Evolutionary conservation across 169 alveolate genomes (phyloP), one percentile per base, ranked within the genome.

Genomic region (Babesia ovis): DNA sequence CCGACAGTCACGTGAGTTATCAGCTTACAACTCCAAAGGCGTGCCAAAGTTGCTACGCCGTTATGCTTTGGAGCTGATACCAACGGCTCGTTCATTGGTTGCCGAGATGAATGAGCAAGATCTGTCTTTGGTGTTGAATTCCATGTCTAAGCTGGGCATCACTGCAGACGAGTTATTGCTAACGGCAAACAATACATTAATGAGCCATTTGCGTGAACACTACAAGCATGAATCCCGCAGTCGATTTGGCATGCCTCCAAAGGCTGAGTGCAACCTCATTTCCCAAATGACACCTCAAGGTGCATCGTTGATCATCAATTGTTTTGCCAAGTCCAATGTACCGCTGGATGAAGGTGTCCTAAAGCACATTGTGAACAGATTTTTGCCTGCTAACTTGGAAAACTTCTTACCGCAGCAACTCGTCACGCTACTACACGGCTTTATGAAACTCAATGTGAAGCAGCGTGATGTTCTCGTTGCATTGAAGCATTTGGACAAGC

Each of bases 211-310:
- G 11, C 29, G 41, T 18, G 76, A 27, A 39, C 64, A 68, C 46
- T 66, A 48, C 41, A 34, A 64, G 77, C 57, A 53, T 14, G 67
- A 59, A 31, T 41, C 34, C 43, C 39, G 35, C 35, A 31, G 11
- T 20, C 62, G 32, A 29, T 16, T 6, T 18, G 35, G 25, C 48
- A 16, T 20, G 31, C 37, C 22, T 45, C 32, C 56, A 34, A 31
- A 59, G 53, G 32, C 39, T 16, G 42, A 59, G 12, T 27, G 41
- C 58, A 80, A 80, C 81, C 27, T 80, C 22, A 46, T 80, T 35
- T 64, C 59, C 29, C 59, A 56, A 18, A n/a, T 80, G 20, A 80
- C 77, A 8, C 88, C 88, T n/a, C 88, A 80, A 46, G 88, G 88
- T 25, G 54, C 64, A 18, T 56, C 88, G 3, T 58, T 80, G 31